phyloP scores from a whole-genome alignment of 2,329 filamentous ascomycete species.

The Fusarium ramigenum region DNA sequence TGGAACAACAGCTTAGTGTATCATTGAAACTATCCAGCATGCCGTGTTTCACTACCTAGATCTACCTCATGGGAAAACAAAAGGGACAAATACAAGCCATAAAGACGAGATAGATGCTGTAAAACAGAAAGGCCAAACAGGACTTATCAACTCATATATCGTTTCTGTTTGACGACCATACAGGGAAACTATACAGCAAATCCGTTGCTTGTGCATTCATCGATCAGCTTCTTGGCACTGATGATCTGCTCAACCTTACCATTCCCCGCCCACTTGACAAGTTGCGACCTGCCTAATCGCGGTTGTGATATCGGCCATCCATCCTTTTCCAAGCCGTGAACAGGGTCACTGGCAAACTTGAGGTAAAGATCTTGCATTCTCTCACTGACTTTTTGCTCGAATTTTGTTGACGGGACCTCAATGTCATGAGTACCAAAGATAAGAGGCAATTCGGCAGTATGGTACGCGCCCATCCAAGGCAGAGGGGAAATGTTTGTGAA shows the following conservation, averaged over 20 bases:
- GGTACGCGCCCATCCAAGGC: conserved; percentile 30
- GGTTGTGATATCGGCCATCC: neutral
- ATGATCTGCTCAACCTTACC: conserved; percentile 5
- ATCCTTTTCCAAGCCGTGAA: neutral
- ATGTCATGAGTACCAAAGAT: conserved; percentile 18
- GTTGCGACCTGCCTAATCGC: neutral
- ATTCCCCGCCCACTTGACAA: conserved; percentile 17
- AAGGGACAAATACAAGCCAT: neutral
- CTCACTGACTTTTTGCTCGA: conserved; percentile 19
- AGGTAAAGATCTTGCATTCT: conserved; percentile 33
- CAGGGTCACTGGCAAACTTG: conserved; percentile 17
- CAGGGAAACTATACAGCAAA: neutral
- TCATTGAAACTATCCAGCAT: neutral
- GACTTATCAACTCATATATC: neutral
- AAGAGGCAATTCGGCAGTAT: conserved; percentile 28
- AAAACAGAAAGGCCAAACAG: neutral
- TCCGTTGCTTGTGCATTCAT: conserved; percentile 14
- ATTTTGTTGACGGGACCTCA: conserved; percentile 10
- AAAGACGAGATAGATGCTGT: neutral
- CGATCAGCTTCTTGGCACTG: neutral
- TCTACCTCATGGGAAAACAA: neutral
- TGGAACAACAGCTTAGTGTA: neutral
- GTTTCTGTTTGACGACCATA: rapidly evolving
- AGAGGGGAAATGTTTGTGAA: conserved; percentile 35
- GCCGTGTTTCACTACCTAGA: neutral